Percentiles rank a stretch among this genome's conserved stretches.
Conservation (phyloP, 306 rosid species). For the Vigna hirtella region DNA sequence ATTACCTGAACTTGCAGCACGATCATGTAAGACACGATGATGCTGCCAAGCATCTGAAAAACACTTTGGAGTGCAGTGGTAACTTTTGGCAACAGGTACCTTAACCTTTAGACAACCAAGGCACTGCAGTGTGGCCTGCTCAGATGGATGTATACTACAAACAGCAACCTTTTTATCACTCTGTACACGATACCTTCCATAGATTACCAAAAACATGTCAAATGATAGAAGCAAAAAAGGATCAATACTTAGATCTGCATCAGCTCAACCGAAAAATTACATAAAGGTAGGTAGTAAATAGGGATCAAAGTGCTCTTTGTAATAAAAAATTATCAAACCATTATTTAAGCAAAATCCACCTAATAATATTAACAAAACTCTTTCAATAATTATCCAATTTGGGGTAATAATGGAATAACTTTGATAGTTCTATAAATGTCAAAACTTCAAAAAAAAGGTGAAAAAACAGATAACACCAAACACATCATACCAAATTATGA, state of each 20-base stretch:
- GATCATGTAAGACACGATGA: slow-evolving; percentile 97
- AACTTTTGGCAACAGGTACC: slow-evolving; percentile 89
- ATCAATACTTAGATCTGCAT: not conserved
- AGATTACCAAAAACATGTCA: slow-evolving; percentile 26
- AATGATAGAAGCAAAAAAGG: slow-evolving; percentile 1
- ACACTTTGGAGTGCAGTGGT: slow-evolving; percentile 95
- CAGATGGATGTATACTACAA: slow-evolving; percentile 96
- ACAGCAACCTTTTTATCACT: slow-evolving; percentile 90
- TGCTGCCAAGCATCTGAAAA: slow-evolving; percentile 99
- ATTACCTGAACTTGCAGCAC: slow-evolving; percentile 93
- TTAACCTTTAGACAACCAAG: slow-evolving; percentile 93
- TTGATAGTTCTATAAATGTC: slow-evolving; percentile 10
- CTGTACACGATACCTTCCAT: slow-evolving; percentile 92
- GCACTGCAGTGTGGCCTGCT: slow-evolving; percentile 97
- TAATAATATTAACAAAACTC: not conserved
- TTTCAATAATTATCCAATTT: not conserved
- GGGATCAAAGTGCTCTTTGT: not conserved
- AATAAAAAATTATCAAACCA: slow-evolving; percentile 4
- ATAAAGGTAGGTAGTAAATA: not conserved
- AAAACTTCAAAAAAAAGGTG: slow-evolving; percentile 1
- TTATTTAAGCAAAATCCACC: slow-evolving; percentile 1
- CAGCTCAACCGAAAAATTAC: slow-evolving; percentile 7
- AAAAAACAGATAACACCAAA: slow-evolving; percentile 21
- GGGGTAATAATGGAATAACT: slow-evolving; percentile 9
- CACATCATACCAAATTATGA: slow-evolving; percentile 7